Evolutionary conservation across 441 rosid genomes (phyloP), one percentile per base, ranked within the genome.

Genomic region (Rhodomyrtus psidioides): DNA sequence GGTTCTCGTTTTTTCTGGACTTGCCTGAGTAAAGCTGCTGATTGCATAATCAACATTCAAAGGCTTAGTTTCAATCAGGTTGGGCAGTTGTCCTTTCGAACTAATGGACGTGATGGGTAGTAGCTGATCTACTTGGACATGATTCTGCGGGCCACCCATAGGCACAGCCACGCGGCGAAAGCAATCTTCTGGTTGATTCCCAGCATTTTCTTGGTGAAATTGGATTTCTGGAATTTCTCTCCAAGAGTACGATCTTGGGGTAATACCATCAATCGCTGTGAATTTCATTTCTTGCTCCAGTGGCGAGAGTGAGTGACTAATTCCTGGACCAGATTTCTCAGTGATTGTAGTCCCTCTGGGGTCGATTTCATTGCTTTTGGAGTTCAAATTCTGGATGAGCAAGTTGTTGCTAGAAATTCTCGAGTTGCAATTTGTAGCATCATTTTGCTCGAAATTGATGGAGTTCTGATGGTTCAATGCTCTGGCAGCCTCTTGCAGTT

Each of bases 401-500:
- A 91, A 86, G 84, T 88, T 91, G 44, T 88, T 89, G 13, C 91
- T 87, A 17, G 96, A 86, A 91, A 90, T 91, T 62, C 83, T 85
- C 53, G 83, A 89, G 89, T 89, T 89, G 28, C 89, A 90, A 84
- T 70, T 87, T 46, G 90, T 85, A 83, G 84, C 82, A 26, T 92
- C 96, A 62, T 81, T 86, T 49, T 85, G 88, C 21, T 85, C 90
- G 83, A 88, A 24, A 83, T 85, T 91, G 65, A 88, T 84, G 24
- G 95, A 86, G 74, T 88, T 95, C 84, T 91, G 95, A 86, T 86
- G 82, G 85, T 89, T 90, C 56, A 89, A 89, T 84, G 84, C 89
- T 65, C 90, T 84, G 42, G 90, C 79, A 6, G 93, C 83, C 83
- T 93, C 97, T 88, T 90, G 92, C 42, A 87, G 82, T 84, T 94